A percentile compares a stretch with the other conserved stretches of the same genome.
Evolutionary conservation across 2,329 filamentous ascomycete species (phyloP).

Genomic region (Emmonsiellopsis sp.): DNA sequence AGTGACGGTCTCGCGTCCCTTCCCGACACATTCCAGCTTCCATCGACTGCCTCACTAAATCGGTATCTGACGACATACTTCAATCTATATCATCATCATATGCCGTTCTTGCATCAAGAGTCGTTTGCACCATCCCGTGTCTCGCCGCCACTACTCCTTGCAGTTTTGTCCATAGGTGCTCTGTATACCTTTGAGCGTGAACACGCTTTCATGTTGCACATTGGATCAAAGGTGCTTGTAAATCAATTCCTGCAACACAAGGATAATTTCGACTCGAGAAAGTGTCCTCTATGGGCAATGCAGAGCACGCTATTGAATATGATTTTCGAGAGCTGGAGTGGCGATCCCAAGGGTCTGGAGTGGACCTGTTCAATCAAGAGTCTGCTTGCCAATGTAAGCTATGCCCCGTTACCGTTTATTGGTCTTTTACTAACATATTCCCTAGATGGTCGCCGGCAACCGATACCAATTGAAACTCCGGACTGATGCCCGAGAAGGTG

Average conservation of each 20-base stretch:
- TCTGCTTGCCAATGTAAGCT: constrained; percentile 67
- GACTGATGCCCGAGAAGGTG: constrained; percentile 72
- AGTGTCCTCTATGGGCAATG: constrained; percentile 97
- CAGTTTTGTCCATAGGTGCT: constrained; percentile 88
- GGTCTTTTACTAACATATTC: constrained; percentile 15
- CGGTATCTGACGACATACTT: constrained; percentile 94
- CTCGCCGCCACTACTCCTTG: constrained; percentile 74
- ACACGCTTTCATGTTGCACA: constrained; percentile 92
- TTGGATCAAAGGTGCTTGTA: constrained; percentile 92
- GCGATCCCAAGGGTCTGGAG: constrained; percentile 91
- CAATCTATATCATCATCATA: constrained; percentile 89
- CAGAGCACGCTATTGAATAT: constrained; percentile 95
- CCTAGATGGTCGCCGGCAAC: constrained; percentile 85
- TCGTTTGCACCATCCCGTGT: constrained; percentile 76
- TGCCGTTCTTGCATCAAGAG: constrained; percentile 88
- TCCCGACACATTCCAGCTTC: constrained; percentile 81
- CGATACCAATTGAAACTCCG: constrained; percentile 92
- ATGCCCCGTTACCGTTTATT: background rate
- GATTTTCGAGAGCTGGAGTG: constrained; percentile 99
- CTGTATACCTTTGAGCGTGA: constrained; percentile 96
- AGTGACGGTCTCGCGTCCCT: constrained; percentile 75
- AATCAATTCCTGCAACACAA: constrained; percentile 97
- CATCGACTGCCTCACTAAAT: constrained; percentile 71
- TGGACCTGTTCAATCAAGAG: constrained; percentile 99
- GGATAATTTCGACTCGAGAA: constrained; percentile 96